Evolutionary conservation across 257 asterid species (phyloP).

Genomic region (Avicennia marina): DNA sequence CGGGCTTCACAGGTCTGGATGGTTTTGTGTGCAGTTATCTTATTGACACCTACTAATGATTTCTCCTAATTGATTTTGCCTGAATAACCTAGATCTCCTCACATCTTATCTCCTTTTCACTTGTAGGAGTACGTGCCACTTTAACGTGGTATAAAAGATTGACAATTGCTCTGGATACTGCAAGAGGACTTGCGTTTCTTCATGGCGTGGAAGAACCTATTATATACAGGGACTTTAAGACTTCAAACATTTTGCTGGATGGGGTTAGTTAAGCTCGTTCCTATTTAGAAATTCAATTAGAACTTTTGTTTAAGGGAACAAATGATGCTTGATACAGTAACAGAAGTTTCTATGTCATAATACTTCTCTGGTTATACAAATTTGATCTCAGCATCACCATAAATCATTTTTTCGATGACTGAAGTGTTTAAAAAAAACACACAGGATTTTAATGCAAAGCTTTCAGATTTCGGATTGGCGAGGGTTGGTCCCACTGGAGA

Average conservation of each 20-base stretch:
- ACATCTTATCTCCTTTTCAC: neutral
- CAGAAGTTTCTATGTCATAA: too few relatives aligned
- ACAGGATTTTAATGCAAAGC: slow-evolving; percentile 91
- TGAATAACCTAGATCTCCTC: too few relatives aligned
- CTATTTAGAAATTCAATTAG: neutral
- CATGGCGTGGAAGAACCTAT: slow-evolving; percentile 83
- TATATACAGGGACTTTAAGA: slow-evolving; percentile 90
- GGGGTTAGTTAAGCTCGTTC: slow-evolving; percentile 47
- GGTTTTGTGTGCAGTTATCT: too few relatives aligned
- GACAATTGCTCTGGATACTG: slow-evolving; percentile 88
- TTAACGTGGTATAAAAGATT: slow-evolving; percentile 74
- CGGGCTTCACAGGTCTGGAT: too few relatives aligned
- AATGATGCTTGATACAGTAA: neutral
- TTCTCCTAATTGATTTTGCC: too few relatives aligned
- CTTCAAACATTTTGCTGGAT: slow-evolving; percentile 76
- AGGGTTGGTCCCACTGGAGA: slow-evolving; percentile 94
- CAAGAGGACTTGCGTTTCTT: slow-evolving; percentile 95
- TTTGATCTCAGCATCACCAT: neutral
- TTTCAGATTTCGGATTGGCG: slow-evolving; percentile 90
- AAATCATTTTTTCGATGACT: too few relatives aligned
- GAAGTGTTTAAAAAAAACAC: slow-evolving; percentile 5
- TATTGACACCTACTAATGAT: too few relatives aligned
- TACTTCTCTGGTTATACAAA: neutral
- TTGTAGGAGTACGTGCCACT: slow-evolving; percentile 60
- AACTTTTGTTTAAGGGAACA: neutral